These are phyloP conservation scores for Madurella fahalii DNA, from an alignment of 2,329 filamentous ascomycete genomes.

Conservation along the genomic window DNA sequence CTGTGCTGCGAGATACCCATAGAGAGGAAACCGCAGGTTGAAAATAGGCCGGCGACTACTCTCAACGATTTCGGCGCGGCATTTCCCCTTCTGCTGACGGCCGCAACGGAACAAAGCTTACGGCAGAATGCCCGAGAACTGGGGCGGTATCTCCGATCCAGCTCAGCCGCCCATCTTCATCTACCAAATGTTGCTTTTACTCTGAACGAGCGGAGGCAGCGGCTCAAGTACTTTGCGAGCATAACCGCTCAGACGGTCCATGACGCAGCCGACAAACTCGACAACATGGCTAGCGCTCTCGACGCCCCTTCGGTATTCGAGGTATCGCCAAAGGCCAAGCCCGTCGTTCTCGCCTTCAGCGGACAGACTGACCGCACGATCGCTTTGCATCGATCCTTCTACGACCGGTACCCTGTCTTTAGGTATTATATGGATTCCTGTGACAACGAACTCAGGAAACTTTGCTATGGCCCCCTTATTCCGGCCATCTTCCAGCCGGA, in stretches of 20 bases:
- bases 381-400: slow-evolving; percentile 31
- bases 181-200: slow-evolving; percentile 33
- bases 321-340: slow-evolving; percentile 12
- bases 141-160: neutral
- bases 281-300: neutral
- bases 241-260: slow-evolving; percentile 26
- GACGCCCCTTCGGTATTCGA: neutral
- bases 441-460: slow-evolving; percentile 8
- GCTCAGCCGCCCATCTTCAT: slow-evolving; percentile 15
- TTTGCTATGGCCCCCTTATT: slow-evolving; percentile 28
- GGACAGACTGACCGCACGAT: slow-evolving; percentile 32
- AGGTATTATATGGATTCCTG: slow-evolving; percentile 26
- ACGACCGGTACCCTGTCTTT: slow-evolving; percentile 25
- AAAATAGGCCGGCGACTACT: too few relatives aligned
- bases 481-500: slow-evolving; percentile 31
- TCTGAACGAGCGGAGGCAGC: slow-evolving; percentile 30
- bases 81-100: neutral
- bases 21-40: too few relatives aligned
- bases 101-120: neutral
- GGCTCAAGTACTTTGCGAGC: slow-evolving; percentile 14
- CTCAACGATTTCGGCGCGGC: too few relatives aligned
- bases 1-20: slow-evolving; percentile 4
- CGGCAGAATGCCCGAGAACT: neutral
- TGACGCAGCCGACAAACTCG: slow-evolving; percentile 15
- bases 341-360: slow-evolving; percentile 36